Evolutionary conservation across 106 monocot genomes (phyloP).

Genomic region (Dendrobium chrysotoxum): DNA sequence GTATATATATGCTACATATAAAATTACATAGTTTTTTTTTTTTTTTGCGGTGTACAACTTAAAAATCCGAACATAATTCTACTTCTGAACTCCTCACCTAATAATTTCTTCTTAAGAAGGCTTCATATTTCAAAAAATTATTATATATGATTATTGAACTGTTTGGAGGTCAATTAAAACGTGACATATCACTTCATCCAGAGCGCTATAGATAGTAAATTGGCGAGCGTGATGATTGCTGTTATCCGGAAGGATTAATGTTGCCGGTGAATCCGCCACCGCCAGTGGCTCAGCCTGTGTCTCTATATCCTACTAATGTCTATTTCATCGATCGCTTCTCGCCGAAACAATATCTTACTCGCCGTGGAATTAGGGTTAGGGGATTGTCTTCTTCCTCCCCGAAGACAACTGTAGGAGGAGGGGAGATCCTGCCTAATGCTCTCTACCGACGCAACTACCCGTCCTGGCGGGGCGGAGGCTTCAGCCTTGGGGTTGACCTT

Average conservation of each 20-base stretch:
- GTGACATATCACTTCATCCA: no score
- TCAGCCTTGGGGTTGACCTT: slow-evolving; percentile 88
- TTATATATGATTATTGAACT: no score
- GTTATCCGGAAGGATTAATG: neutral
- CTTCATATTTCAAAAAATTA: no score
- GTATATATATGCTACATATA: no score
- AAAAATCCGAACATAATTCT: no score
- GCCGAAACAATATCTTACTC: neutral
- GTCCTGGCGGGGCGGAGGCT: slow-evolving; percentile 41
- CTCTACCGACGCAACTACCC: slow-evolving; percentile 39
- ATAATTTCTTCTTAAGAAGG: no score
- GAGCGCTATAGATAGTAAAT: no score
- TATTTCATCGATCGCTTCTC: neutral
- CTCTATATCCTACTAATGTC: neutral
- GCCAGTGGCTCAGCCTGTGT: neutral
- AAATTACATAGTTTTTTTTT: no score
- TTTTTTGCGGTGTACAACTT: no score
- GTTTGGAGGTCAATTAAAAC: no score
- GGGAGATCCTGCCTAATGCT: slow-evolving; percentile 42
- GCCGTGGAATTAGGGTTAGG: slow-evolving; percentile 1
- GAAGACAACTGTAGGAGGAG: neutral
- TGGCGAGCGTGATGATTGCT: no score
- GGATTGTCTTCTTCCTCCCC: neutral
- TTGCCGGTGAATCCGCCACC: neutral
- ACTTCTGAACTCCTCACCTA: no score